Conservation (phyloP, 495 filamentous ascomycete genomes). For the Neurospora sp. region DNA sequence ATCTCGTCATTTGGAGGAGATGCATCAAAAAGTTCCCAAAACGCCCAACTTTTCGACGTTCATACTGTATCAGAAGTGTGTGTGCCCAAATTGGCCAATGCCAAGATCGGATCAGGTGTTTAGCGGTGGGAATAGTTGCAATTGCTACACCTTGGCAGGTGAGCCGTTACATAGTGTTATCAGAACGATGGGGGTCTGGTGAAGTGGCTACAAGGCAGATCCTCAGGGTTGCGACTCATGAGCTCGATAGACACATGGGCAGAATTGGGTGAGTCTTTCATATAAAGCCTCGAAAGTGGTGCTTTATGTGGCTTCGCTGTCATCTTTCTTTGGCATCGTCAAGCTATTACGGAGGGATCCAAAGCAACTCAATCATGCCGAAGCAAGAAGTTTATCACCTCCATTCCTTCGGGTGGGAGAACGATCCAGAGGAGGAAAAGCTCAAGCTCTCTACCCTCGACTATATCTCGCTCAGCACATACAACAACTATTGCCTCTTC, state of each 20-base stretch:
- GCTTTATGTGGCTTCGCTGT: neutral
- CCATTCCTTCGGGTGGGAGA: conserved; percentile 19
- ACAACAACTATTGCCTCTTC: conserved; percentile 30
- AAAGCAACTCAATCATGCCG: conserved; percentile 1
- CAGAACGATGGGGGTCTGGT: neutral
- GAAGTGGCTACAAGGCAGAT: neutral
- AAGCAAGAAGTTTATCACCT: conserved; percentile 15
- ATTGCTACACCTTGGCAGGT: no score
- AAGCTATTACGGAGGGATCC: neutral
- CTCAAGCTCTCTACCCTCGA: conserved; percentile 24
- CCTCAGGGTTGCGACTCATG: neutral
- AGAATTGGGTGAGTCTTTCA: neutral
- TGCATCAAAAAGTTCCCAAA: no score
- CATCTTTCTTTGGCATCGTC: neutral
- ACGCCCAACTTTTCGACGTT: no score
- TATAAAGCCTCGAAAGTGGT: neutral
- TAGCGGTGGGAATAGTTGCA: no score
- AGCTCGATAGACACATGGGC: neutral
- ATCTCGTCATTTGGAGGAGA: no score
- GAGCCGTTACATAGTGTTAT: neutral
- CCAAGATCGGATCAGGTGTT: no score
- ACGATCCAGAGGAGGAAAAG: conserved; percentile 14
- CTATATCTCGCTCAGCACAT: conserved; percentile 20
- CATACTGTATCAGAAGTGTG: no score
- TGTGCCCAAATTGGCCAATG: no score